Base-by-base conservation (phyloP, 768 basidiomycete species). In the Tylopilus felleus region DNA sequence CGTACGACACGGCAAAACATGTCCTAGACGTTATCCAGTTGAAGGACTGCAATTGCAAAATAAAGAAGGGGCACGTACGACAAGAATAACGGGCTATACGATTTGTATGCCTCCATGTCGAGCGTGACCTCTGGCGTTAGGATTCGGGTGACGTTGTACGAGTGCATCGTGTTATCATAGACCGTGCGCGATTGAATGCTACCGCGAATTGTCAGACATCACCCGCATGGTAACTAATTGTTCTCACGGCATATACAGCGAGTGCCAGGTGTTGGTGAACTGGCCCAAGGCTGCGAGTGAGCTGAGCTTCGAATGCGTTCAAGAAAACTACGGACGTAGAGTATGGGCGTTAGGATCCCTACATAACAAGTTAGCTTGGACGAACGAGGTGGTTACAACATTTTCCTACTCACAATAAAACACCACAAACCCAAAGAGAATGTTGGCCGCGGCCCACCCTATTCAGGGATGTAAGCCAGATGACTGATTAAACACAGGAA, bases 381-480 rank as follows among this genome's bases (percentile, higher is more conserved):
- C 40, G 13, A 22, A 21, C 12, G 31, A 3, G 8, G 0, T 13
- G 28, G 44, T 36, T 19, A 14, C 36, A 23, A n/a, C 23, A 7
- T 21, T 39, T 49, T 19, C 23, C 3, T 49, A 45, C 53, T 58
- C 59, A 82, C 83, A 90, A 73, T 83, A 90, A 74, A 91, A 86
- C 68, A 86, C 73, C 16, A 85, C 73, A 60, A 90, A 84, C 7
- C 87, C 84, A 57, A 70, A 71, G 10, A 82, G 72, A 58, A 89
- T 77, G 66, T 90, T 90, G n/a, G 82, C 86, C 60, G 82, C 78
- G 4, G 88, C 86, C 87, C 88, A 90, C 87, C 87, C 68, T 70
- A 13, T 31, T 29, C 38, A 47, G 7, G 8, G 17, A 45, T 17
- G 31, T 33, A 64, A n/a, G 31, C 64, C 12, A 31, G 25, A 33